Percentiles rank a stretch among this genome's conserved stretches.
Conservation (phyloP, 2,329 filamentous ascomycete species). For the Rutstroemia sp. region DNA sequence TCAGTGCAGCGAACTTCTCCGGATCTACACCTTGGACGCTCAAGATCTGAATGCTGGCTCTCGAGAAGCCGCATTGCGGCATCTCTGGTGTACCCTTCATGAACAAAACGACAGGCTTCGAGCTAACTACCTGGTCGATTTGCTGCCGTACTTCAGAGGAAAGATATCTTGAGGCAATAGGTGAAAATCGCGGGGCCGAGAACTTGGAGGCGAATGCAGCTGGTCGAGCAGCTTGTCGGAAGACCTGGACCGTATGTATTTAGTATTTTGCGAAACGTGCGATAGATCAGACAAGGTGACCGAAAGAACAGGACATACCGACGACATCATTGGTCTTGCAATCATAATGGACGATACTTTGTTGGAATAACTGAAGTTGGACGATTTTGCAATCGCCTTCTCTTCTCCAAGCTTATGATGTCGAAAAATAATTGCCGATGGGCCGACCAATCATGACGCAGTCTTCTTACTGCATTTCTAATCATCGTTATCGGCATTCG, state of each 20-base stretch:
- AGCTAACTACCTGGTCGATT: slow-evolving; percentile 83
- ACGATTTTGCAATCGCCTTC: slow-evolving; percentile 2
- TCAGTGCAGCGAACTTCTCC: slow-evolving; percentile 94
- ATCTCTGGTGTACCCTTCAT: slow-evolving; percentile 99
- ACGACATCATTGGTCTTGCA: slow-evolving; percentile 24
- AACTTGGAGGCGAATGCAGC: slow-evolving; percentile 20
- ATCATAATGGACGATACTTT: slow-evolving; percentile 20
- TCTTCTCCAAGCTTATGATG: slow-evolving; percentile 1
- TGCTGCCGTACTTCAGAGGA: slow-evolving; percentile 73
- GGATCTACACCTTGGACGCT: slow-evolving; percentile 93
- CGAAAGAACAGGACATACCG: slow-evolving; percentile 15
- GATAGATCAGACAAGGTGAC: no score
- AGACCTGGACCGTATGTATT: slow-evolving; percentile 30
- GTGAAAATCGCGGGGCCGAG: slow-evolving; percentile 24
- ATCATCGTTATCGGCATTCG: background rate
- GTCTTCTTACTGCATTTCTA: background rate
- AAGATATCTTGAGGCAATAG: slow-evolving; percentile 50
- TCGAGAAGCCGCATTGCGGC: slow-evolving; percentile 94
- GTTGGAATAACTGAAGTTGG: background rate
- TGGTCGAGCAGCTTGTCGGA: slow-evolving; percentile 38
- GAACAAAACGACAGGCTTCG: slow-evolving; percentile 90
- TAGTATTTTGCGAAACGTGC: background rate
- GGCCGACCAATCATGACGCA: background rate
- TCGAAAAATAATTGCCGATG: background rate
- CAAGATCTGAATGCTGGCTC: slow-evolving; percentile 89